Percentiles rank a stretch among this genome's conserved stretches.
These are phyloP conservation scores for Monilinia aucupariae DNA, from an alignment of 2,329 filamentous ascomycete species.

Conservation along the genomic window DNA sequence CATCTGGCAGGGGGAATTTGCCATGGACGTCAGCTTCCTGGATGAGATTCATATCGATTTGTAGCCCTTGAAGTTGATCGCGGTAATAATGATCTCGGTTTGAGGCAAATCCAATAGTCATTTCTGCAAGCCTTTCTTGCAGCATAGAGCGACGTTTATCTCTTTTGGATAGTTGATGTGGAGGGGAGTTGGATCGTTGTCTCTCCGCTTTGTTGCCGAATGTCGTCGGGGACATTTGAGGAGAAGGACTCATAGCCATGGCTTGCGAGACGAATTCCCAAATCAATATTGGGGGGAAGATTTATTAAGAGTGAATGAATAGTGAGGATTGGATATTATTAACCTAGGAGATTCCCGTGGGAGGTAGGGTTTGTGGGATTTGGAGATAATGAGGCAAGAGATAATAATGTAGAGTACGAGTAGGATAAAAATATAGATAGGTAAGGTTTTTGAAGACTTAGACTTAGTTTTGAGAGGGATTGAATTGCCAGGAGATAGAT, in stretches of 20 bases:
- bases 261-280: background rate
- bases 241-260: constrained; percentile 33
- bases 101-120: constrained; percentile 71
- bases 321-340: background rate
- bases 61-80: constrained; percentile 84
- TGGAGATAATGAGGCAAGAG: background rate
- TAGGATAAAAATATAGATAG: constrained; percentile 4
- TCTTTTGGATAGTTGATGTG: constrained; percentile 60
- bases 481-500: background rate
- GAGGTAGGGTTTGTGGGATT: background rate
- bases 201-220: constrained; percentile 28
- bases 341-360: background rate
- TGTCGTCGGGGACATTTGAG: constrained; percentile 30
- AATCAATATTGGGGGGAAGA: background rate
- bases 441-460: constrained; percentile 2
- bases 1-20: constrained; percentile 59
- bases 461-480: background rate
- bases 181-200: constrained; percentile 32
- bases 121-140: constrained; percentile 68
- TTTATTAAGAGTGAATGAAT: background rate
- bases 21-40: constrained; percentile 78
- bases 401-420: background rate
- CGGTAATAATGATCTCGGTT: constrained; percentile 82
- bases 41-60: constrained; percentile 82
- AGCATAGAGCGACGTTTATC: constrained; percentile 85